Conservation (phyloP, 305 asterid species). For the Fraxinus xanthoxyloides region DNA sequence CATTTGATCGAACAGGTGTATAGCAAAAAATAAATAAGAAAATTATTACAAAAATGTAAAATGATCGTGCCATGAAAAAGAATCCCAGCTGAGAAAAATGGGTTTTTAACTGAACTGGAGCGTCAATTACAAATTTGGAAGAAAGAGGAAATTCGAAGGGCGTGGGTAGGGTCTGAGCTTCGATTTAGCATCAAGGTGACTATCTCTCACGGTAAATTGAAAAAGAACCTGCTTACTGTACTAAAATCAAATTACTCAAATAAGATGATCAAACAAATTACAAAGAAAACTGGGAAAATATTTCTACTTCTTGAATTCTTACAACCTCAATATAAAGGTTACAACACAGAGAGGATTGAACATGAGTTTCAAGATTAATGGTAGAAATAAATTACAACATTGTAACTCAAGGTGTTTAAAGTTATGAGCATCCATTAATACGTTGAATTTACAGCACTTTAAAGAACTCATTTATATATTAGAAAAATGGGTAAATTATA, state of each 20-base stretch:
- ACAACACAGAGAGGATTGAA: not conserved
- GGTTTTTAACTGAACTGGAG: constrained; percentile 2
- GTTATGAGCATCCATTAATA: not conserved
- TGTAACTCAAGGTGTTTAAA: not conserved
- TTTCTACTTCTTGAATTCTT: not conserved
- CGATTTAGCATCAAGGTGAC: not conserved
- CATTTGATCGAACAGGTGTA: constrained; percentile 35
- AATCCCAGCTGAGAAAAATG: constrained; percentile 3
- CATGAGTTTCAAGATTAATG: not conserved
- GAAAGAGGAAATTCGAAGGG: not conserved
- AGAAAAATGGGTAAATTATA: not conserved
- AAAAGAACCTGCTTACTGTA: not conserved
- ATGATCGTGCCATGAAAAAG: constrained; percentile 43
- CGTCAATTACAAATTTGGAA: not conserved
- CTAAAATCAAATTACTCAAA: not conserved
- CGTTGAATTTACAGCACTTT: not conserved
- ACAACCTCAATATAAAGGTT: not conserved
- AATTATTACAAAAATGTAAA: constrained; percentile 15
- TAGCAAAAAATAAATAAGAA: constrained; percentile 21
- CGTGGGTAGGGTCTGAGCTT: not conserved
- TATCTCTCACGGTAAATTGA: not conserved
- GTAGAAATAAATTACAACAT: not conserved
- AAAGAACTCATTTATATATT: not conserved
- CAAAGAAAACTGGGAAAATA: not conserved
- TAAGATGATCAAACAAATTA: not conserved